Base-by-base conservation (phyloP, 768 basidiomycete species). In the Butyriboletus loyo region DNA sequence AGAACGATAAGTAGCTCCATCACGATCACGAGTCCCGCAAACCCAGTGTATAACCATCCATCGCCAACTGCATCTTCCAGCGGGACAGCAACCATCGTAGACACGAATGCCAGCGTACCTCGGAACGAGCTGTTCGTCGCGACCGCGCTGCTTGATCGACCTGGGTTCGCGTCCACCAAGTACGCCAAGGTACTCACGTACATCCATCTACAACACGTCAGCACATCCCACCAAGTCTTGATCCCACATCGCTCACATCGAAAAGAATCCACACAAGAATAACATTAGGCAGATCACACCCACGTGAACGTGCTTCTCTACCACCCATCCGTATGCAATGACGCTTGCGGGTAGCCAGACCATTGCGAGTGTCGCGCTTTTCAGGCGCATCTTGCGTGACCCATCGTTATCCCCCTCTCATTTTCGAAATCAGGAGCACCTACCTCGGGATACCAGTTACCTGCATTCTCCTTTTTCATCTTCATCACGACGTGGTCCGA, bases 151-250 rank as follows among this genome's bases (percentile, higher is more conserved):
- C 86, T 83, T 2, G 89, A 89, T 27, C 88, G 80, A 9, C 92
- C 93, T 7, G 77, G 74, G 65, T 95, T 97, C 5, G 90, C 83
- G 60, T 97, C 92, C 15, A 94, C 90, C 31, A 94, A 76, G 60
- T 93, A 95, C 0, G 92, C 87, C 28, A 95, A 70, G 0, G 87
- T 86, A 45, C 83, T 82, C 15, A 83, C 71, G 63, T 88, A 87
- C 43, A 85, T 81, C 69, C 76, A 76, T 59, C 80, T 83, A 53
- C 3, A 52, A 49, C 25, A 37, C 36, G 31, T 53, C 49, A 52
- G 53, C 35, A 49, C 22, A 24, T 21, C 19, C 19, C 28, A 46
- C 24, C 21, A 46, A 43, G 15, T 10, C 27, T 28, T 22, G 27
- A 30, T 38, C 30, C 13, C 36, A 25, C 43, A 22, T 14, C 4